Percentiles rank a stretch among this genome's conserved stretches.
Evolutionary conservation across 495 filamentous ascomycete species (phyloP).

Genomic region (Letharia columbiana): DNA sequence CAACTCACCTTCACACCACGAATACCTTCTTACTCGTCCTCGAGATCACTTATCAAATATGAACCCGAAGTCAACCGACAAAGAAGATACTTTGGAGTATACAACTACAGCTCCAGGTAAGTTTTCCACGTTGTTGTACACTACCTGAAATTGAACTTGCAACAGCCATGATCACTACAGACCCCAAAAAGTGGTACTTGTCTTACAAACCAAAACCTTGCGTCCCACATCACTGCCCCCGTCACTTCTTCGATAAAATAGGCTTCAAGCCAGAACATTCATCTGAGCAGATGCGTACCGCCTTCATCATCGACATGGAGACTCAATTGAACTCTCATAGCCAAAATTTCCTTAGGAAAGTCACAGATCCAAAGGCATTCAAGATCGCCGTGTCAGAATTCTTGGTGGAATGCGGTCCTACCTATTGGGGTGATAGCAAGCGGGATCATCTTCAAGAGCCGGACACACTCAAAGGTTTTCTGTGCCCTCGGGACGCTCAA

Average conservation of each 20-base stretch:
- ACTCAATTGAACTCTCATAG: background rate
- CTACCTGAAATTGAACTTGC: background rate
- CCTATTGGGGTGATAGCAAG: background rate
- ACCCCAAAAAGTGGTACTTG: background rate
- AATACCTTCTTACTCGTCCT: background rate
- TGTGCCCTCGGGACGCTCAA: slow-evolving; percentile 7
- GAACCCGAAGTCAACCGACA: background rate
- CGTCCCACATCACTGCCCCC: background rate
- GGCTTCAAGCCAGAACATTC: background rate
- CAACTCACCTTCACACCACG: background rate
- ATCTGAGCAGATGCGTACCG: background rate
- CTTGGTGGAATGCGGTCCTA: background rate
- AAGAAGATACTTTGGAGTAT: background rate
- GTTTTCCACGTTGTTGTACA: background rate
- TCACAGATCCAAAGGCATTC: background rate
- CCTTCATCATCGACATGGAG: background rate
- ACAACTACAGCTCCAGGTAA: background rate
- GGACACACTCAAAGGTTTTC: slow-evolving; percentile 1
- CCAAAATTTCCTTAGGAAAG: background rate
- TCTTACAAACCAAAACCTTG: background rate
- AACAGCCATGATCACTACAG: background rate
- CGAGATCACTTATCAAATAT: background rate
- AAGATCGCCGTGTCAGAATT: slow-evolving; percentile 10
- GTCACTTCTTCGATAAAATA: background rate
- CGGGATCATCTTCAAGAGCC: slow-evolving; percentile 6